Base-by-base conservation (phyloP, 2,329 filamentous ascomycete genomes). In the Talaromyces funiculosus region DNA sequence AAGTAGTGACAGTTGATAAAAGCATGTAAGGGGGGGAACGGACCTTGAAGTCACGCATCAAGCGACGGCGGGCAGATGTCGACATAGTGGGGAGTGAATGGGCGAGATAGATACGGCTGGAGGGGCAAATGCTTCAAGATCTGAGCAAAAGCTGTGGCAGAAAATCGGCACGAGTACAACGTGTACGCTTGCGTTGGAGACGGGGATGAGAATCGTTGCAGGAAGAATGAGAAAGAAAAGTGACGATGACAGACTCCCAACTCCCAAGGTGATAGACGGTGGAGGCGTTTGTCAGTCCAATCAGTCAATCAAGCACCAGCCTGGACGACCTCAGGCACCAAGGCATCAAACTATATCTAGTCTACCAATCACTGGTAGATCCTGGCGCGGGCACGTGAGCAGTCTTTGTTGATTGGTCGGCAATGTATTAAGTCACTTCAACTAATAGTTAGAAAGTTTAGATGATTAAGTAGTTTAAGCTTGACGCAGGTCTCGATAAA, bases 41-140 rank as follows among this genome's bases (percentile, higher is more conserved):
- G 76, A 95, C 92, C 89, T 97, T 97, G 85, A 97, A 97, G 82
- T 97, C 94, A 76, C 94, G 90, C 94, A 99, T 97, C 76, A 99
- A 82, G 74, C 94, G 91, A 74, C 94, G 90, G 74, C 94, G 89
- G 68, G 94, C 94, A 68, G 93, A 90, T 65, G 94, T 97, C 70
- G 93, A 97, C 93, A 90, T 92, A 68, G 67, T 79, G 47, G 61
- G 43, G 33, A 53, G 49, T 37, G 20, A 40, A 54, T 43, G 54
- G 49, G 18, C 45, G 24, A 35, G 53, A 43, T 35, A 43, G 53
- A 49, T 24, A 33, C 10, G 43, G 33, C 33, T 18, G 20, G 33
- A 38, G 18, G 18, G 35, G 24, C 8, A 40, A 53, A 26, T 54
- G 14, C 33, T 54, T 29, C 12, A 26, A 26, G 31, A 16, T 24